Percentiles rank a stretch among this genome's conserved stretches.
Evolutionary conservation across 225 moss, liverwort and hornwort species (phyloP).

Genomic region (Rhytidiadelphus loreus): DNA sequence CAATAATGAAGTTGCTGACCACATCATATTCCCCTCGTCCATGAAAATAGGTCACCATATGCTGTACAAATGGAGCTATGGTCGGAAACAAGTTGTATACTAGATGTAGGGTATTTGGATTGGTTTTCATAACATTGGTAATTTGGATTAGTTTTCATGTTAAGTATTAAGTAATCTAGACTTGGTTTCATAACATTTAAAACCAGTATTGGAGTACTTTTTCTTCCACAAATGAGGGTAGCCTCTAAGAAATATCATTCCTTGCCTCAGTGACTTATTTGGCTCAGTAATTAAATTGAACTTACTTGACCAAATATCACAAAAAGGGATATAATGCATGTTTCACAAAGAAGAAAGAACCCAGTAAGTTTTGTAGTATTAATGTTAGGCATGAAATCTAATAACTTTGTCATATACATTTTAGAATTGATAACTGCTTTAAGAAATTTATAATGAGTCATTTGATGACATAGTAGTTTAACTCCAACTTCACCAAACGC

Average conservation of each 20-base stretch:
- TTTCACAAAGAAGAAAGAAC: not conserved
- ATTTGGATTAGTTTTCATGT: too few relatives aligned
- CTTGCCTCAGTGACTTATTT: not conserved
- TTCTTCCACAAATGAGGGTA: fast-evolving
- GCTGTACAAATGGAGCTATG: too few relatives aligned
- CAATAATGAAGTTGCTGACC: too few relatives aligned
- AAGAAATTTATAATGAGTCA: not conserved
- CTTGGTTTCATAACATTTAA: not conserved
- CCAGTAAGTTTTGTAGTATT: not conserved
- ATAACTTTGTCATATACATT: not conserved
- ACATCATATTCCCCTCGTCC: too few relatives aligned
- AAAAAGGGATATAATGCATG: not conserved
- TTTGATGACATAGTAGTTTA: not conserved
- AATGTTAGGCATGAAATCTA: not conserved
- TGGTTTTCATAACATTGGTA: too few relatives aligned
- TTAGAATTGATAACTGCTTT: not conserved
- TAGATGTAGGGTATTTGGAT: too few relatives aligned
- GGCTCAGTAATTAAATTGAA: fast-evolving
- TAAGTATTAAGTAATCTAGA: not conserved
- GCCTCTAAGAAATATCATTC: not conserved
- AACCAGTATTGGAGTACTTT: not conserved
- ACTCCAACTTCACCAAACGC: not conserved
- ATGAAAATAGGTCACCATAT: too few relatives aligned
- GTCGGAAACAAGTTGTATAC: too few relatives aligned
- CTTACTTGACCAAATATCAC: not conserved